Evolutionary conservation across 2,329 filamentous ascomycete genomes (phyloP).

Genomic region (Triangularia setosa): DNA sequence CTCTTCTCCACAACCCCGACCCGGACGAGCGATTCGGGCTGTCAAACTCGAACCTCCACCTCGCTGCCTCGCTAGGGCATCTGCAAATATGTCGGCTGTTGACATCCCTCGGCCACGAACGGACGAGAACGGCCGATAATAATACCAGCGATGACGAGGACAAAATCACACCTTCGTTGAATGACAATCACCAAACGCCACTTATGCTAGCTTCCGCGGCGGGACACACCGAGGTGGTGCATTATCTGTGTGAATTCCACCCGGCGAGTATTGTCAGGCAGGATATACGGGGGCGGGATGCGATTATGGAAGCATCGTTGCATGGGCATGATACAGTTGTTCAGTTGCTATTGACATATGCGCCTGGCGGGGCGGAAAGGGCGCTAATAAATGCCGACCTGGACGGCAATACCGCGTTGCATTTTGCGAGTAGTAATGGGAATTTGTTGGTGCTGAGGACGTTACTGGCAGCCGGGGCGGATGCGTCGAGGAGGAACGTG

Average conservation of each 20-base stretch:
- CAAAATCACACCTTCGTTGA: constrained; percentile 56
- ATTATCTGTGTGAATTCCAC: constrained; percentile 63
- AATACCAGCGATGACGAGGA: neutral
- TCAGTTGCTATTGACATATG: constrained; percentile 61
- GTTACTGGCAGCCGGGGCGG: constrained; percentile 73
- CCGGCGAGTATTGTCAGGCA: constrained; percentile 55
- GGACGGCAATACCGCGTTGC: constrained; percentile 80
- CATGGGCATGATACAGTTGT: constrained; percentile 61
- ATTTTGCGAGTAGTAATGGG: constrained; percentile 80
- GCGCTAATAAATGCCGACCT: constrained; percentile 58
- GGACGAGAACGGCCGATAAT: constrained; percentile 37
- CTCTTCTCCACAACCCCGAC: constrained; percentile 75
- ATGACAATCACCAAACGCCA: constrained; percentile 75
- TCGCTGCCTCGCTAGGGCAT: constrained; percentile 71
- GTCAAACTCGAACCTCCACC: constrained; percentile 79
- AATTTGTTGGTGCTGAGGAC: constrained; percentile 74
- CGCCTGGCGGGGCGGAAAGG: constrained; percentile 48
- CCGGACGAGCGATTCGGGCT: constrained; percentile 56
- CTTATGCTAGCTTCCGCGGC: constrained; percentile 71
- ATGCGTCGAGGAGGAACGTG: constrained; percentile 66
- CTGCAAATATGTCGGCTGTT: constrained; percentile 66
- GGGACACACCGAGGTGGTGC: constrained; percentile 70
- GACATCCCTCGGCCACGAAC: constrained; percentile 70
- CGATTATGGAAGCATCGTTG: constrained; percentile 62
- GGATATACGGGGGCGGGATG: constrained; percentile 67